Evolutionary conservation across 257 asterid genomes (phyloP).

Genomic region (Solanum phureja): DNA sequence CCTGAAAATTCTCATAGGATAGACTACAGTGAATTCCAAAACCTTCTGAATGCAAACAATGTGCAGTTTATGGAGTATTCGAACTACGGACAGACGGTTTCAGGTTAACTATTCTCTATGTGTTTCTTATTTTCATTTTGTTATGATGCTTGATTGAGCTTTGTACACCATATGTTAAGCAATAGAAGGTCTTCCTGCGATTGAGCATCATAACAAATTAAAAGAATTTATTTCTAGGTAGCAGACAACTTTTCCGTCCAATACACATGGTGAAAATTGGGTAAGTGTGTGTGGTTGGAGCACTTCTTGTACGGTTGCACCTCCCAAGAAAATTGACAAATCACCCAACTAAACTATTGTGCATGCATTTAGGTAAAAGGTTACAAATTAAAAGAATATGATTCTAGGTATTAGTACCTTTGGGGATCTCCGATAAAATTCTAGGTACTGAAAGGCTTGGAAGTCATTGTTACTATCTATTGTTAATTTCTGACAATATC

Average conservation of each 20-base stretch:
- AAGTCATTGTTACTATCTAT: neutral
- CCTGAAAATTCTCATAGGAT: slow-evolving; percentile 75
- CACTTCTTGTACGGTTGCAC: neutral
- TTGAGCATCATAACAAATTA: neutral
- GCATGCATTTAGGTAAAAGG: neutral
- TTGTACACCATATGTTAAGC: neutral
- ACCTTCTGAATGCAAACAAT: slow-evolving; percentile 73
- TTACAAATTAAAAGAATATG: neutral
- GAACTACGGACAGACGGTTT: slow-evolving; percentile 86
- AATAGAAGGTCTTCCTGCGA: neutral
- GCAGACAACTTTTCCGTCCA: neutral
- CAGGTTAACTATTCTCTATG: slow-evolving; percentile 40
- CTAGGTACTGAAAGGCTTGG: neutral
- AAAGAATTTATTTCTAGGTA: neutral
- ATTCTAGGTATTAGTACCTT: neutral
- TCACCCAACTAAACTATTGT: neutral
- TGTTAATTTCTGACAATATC: neutral
- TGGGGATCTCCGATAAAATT: neutral
- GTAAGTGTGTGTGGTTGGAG: neutral
- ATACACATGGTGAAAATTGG: neutral
- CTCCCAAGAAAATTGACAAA: neutral
- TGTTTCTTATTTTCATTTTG: neutral
- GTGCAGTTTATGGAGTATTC: slow-evolving; percentile 93
- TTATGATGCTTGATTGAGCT: neutral
- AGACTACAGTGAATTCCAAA: slow-evolving; percentile 76